A percentile compares a stretch with the other conserved stretches of the same genome.
These are phyloP conservation scores for Linaria vulgaris DNA, from an alignment of 257 asterid species.

Conservation along the genomic window DNA sequence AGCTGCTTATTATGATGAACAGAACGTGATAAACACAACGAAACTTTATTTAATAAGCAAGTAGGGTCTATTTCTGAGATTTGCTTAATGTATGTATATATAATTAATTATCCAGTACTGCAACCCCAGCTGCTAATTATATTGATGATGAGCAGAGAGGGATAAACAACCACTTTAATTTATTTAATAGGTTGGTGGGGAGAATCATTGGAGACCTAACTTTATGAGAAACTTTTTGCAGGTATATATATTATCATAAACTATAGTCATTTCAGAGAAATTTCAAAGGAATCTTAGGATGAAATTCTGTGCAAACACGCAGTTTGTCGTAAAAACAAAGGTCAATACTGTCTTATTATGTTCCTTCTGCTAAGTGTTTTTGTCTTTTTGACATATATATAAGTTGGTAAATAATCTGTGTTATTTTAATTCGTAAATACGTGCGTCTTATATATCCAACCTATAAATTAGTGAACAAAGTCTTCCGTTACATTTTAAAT, in stretches of 20 bases:
- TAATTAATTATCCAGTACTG: not conserved
- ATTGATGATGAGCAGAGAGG: conserved; percentile 36
- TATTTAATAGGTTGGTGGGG: conserved; percentile 51
- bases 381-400: conserved; percentile 4
- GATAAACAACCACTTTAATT: conserved; percentile 22
- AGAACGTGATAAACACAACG: no score
- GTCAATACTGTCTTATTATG: conserved; percentile 15
- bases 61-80: no score
- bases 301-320: conserved; percentile 10
- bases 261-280: conserved; percentile 32
- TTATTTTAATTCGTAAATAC: no score
- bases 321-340: conserved; percentile 12
- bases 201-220: conserved; percentile 48
- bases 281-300: conserved; percentile 29
- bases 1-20: not conserved
- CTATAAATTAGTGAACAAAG: no score
- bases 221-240: conserved; percentile 32
- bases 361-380: conserved; percentile 27
- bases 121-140: conserved; percentile 37
- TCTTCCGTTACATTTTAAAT: no score
- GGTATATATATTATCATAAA: conserved; percentile 27
- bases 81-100: no score
- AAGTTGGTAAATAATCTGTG: no score
- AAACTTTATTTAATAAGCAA: no score
- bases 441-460: no score